Evolutionary conservation across 441 rosid genomes (phyloP), one percentile per base, ranked within the genome.

Genomic region (Monsonia emarginata): DNA sequence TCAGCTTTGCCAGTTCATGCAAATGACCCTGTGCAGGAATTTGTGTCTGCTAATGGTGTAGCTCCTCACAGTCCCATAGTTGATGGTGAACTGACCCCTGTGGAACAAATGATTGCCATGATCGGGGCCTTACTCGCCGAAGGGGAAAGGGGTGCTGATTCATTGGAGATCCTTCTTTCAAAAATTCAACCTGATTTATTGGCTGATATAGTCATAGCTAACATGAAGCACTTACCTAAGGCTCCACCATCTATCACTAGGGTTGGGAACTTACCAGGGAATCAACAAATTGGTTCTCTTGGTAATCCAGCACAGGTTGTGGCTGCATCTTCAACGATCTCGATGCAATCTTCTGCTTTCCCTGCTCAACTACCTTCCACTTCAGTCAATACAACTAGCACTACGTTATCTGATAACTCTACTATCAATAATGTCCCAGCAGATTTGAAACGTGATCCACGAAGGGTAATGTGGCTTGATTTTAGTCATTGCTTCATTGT

Each of bases 41-140:
- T 80, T 67, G 69, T 72, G 61, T 72, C 80, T 71, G 84, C 65
- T 38, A 92, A 95, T 80, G 98, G 93, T 63, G 64, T 65, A 48
- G 70, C 88, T 42, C 73, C 80, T 70, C 75, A 57, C 68, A 72
- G 75, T 82, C 72, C 86, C 71, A 69, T 71, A 72, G 75, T 82
- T 64, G 91, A 85, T 78, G 72, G 83, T 76, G 90, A 87, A 80
- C 76, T 83, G 84, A 83, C 89, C 62, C 97, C 98, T 67, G 99
- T 84, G 63, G 98, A 90, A 77, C 95, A 95, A 82, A 92, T 95
- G 98, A 86, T 92, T 73, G 87, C 96, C 50, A 88, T 95, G 94
- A 92, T 95, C 80, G 98, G 98, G 79, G 99, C 96, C 69, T 81
- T 95, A 82, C 99, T 95, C 72, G 99, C 97, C 25, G 99, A 92